A percentile compares a stretch with the other conserved stretches of the same genome.
Conservation (phyloP, 2,329 filamentous ascomycete species). For the Fusarium torreyae region DNA sequence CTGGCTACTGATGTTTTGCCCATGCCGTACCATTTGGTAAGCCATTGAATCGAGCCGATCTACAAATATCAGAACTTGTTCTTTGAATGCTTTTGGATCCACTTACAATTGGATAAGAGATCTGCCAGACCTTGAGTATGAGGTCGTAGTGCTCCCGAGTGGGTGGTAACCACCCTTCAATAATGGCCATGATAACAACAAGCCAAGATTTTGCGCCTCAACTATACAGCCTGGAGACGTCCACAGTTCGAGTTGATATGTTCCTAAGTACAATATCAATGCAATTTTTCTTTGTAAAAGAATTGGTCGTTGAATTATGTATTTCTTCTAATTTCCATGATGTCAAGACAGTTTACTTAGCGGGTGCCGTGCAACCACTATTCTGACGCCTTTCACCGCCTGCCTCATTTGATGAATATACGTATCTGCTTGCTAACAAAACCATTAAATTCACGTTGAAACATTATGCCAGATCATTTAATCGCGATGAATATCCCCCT, state of each 20-base stretch:
- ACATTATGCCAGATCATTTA: too few relatives aligned
- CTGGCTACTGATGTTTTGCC: slow-evolving; percentile 89
- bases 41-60: slow-evolving; percentile 82
- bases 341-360: slow-evolving; percentile 33
- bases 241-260: rapidly evolving
- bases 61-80: slow-evolving; percentile 55
- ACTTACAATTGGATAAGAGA: slow-evolving; percentile 67
- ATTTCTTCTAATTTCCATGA: slow-evolving; percentile 32
- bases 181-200: slow-evolving; percentile 59
- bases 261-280: background rate
- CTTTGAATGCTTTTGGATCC: background rate
- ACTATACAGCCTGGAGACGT: background rate
- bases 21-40: slow-evolving; percentile 86
- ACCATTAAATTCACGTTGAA: too few relatives aligned
- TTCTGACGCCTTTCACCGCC: slow-evolving; percentile 49
- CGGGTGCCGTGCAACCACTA: slow-evolving; percentile 30
- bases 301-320: slow-evolving; percentile 4
- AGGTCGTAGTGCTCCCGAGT: slow-evolving; percentile 71
- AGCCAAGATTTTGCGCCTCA: background rate
- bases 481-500: too few relatives aligned
- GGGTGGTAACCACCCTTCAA: slow-evolving; percentile 71
- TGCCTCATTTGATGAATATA: slow-evolving; percentile 7
- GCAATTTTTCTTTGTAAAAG: background rate
- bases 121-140: slow-evolving; percentile 67
- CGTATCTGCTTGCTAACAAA: background rate